Evolutionary conservation across 306 rosid species (phyloP), one percentile per base, ranked within the genome.

Genomic region (Vigna reflexopilosa): DNA sequence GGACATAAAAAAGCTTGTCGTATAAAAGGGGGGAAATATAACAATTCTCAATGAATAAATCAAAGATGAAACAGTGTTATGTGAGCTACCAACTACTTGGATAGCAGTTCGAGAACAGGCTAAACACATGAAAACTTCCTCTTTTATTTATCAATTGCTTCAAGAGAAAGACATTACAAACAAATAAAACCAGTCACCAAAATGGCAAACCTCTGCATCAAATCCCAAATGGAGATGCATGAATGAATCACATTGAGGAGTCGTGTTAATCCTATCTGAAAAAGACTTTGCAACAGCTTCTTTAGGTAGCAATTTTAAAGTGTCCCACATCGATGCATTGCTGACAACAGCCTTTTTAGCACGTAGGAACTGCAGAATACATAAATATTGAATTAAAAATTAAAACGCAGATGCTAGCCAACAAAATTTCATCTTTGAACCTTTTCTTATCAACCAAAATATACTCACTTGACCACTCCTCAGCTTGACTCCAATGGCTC

Each of bases 151-250:
- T 65, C 12, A 54, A 20, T 56, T 28, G 65, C 66, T 51, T 64
- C 28, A 68, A 67, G 63, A 9, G 48, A 83, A 78, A 66, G 40
- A 36, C 40, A 58, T 32, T 38, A 83, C 36, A 58, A 71, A 72
- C 51, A n/a, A 12, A 63, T 20, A 32, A 79, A 56, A 45, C 16
- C 14, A 51, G 77, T 34, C 59, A 58, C 71, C 78, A 67, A 44
- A 67, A 75, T 58, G 22, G 77, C 90, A 78, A 82, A 93, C 97
- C 93, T 89, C 85, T 4, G 95, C 86, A 80, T 89, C 95, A 78
- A 92, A 90, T 67, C 97, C 98, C 81, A 94, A 82, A 85, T 94
- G 98, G 84, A 94, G 98, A 88, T 94, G 98, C 98, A 92, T 90
- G 93, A 94, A 94, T 5, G 97, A 94, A 77, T 94, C 97, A 76